phyloP scores from a whole-genome alignment of 345 rosid genomes.

The Viola odorata region DNA sequence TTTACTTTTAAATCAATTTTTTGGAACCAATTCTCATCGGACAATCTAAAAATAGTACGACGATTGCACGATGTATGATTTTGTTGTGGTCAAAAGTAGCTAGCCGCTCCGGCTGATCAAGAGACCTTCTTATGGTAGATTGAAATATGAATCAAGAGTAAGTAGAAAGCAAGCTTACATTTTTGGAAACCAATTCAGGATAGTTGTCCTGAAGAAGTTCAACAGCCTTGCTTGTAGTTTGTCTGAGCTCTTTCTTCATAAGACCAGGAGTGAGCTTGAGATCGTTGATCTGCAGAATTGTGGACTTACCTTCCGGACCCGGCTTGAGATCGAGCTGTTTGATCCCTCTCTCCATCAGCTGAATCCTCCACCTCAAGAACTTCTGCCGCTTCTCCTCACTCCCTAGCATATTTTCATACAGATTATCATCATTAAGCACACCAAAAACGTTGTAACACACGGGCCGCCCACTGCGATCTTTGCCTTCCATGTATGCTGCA shows the following conservation, averaged over 20 bases:
- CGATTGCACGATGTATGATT: too few species aligned
- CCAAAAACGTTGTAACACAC: conserved; percentile 20
- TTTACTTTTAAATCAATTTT: too few species aligned
- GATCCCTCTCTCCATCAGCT: conserved; percentile 21
- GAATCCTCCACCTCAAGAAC: conserved; percentile 20
- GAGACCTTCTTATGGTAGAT: not conserved
- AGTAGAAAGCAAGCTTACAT: conserved; percentile 8
- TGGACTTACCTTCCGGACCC: conserved; percentile 14
- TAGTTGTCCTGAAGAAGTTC: conserved; percentile 24
- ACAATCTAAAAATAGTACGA: too few species aligned
- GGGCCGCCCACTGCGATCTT: conserved; percentile 20
- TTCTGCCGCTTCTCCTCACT: conserved; percentile 15
- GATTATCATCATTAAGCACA: conserved; percentile 10
- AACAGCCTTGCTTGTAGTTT: conserved; percentile 13
- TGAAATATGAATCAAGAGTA: not conserved
- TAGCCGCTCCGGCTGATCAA: too few species aligned
- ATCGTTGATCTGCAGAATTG: conserved; percentile 21
- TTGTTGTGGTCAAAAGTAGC: too few species aligned
- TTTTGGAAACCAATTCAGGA: conserved; percentile 24
- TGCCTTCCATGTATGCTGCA: conserved; percentile 13
- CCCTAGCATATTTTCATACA: conserved; percentile 3
- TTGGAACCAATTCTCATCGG: too few species aligned
- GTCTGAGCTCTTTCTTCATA: conserved; percentile 18
- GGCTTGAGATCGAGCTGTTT: conserved; percentile 19
- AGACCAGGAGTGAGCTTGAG: conserved; percentile 25